A percentile compares a stretch with the other conserved stretches of the same genome.
Evolutionary conservation across 352 stramenopile species (phyloP).

Genomic region (Aphanomyces euteiches): DNA sequence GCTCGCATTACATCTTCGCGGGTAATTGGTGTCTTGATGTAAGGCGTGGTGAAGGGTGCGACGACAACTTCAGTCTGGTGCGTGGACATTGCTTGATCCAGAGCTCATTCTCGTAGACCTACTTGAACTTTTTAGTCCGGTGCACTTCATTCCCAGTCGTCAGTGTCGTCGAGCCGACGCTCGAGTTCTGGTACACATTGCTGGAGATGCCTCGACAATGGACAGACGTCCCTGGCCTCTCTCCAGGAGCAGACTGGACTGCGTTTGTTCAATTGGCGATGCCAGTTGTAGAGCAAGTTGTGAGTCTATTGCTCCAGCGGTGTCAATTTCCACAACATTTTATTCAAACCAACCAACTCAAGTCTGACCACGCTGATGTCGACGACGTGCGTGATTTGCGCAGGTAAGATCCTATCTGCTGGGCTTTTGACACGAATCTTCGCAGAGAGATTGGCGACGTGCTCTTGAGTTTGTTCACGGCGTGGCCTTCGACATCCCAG

Average conservation of each 20-base stretch:
- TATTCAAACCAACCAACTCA: constrained; percentile 49
- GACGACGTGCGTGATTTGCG: constrained; percentile 49
- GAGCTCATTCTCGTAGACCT: neutral
- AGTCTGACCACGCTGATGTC: constrained; percentile 55
- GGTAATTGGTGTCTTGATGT: constrained; percentile 17
- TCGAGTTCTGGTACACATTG: constrained; percentile 88
- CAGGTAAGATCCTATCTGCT: constrained; percentile 40
- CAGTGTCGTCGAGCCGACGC: constrained; percentile 58
- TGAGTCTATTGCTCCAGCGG: constrained; percentile 58
- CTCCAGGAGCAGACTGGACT: constrained; percentile 36
- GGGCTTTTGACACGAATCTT: neutral
- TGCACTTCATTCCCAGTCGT: constrained; percentile 57
- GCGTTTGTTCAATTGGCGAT: constrained; percentile 39
- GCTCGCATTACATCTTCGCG: constrained; percentile 26
- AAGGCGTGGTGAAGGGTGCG: constrained; percentile 5
- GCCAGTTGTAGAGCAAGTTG: constrained; percentile 48
- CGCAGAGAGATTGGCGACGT: constrained; percentile 76
- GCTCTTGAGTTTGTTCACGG: constrained; percentile 72
- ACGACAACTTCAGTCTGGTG: constrained; percentile 1
- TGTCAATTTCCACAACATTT: constrained; percentile 63
- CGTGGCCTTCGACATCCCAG: constrained; percentile 48
- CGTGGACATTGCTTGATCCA: neutral
- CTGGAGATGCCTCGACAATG: constrained; percentile 55
- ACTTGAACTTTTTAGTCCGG: constrained; percentile 52
- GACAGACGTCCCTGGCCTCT: constrained; percentile 33